These are phyloP conservation scores for Maudiozyma barnettii DNA, from an alignment of 805 yeast genomes.

Conservation along the genomic window DNA sequence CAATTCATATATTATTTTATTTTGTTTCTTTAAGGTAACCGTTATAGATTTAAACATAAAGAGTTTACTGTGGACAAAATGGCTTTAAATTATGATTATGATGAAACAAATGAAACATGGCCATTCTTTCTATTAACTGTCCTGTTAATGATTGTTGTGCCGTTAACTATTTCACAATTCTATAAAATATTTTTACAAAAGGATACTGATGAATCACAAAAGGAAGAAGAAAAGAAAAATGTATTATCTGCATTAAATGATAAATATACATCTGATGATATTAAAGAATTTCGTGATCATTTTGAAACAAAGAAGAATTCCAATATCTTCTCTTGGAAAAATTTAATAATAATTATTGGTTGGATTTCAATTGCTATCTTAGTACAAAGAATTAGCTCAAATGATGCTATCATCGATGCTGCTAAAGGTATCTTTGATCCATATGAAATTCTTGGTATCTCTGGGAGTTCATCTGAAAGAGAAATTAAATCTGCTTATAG, in stretches of 20 bases:
- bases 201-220: not conserved
- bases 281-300: slow-evolving; percentile 17
- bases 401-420: slow-evolving; percentile 38
- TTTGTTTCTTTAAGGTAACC: too few species aligned
- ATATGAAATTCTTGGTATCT: slow-evolving; percentile 71
- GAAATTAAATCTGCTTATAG: slow-evolving; percentile 77
- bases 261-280: slow-evolving; percentile 12
- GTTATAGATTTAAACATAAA: too few species aligned
- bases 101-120: slow-evolving; percentile 87
- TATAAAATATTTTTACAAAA: slow-evolving; percentile 19
- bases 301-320: slow-evolving; percentile 11
- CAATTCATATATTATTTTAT: too few species aligned
- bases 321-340: slow-evolving; percentile 8
- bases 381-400: slow-evolving; percentile 29
- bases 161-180: slow-evolving; percentile 40
- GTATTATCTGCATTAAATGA: slow-evolving; percentile 13
- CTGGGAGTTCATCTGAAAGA: slow-evolving; percentile 58
- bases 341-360: slow-evolving; percentile 36
- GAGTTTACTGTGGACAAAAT: slow-evolving; percentile 7
- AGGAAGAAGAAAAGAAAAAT: slow-evolving; percentile 5
- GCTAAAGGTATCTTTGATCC: slow-evolving; percentile 64
- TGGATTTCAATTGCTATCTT: slow-evolving; percentile 49
- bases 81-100: slow-evolving; percentile 44
- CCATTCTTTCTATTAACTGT: slow-evolving; percentile 79
- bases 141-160: slow-evolving; percentile 56